Conservation (phyloP, 2,329 filamentous ascomycete genomes). For the Fusarium sp. region DNA sequence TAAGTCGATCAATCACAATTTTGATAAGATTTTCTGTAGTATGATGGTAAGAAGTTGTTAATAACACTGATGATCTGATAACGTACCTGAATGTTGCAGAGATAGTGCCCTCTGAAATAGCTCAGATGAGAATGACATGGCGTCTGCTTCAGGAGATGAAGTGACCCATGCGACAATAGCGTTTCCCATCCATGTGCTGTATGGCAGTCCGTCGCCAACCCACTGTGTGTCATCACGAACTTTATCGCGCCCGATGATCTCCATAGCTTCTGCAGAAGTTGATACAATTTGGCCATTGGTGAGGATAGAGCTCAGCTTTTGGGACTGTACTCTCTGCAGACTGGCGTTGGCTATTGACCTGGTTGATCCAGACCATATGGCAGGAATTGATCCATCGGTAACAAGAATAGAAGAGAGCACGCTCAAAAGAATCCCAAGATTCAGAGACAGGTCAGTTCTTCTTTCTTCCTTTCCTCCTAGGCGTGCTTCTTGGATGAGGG, state of each 20-base stretch:
- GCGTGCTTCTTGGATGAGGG: slow-evolving; percentile 68
- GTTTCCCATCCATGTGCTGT: slow-evolving; percentile 77
- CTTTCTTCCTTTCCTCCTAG: slow-evolving; percentile 54
- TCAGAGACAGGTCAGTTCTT: slow-evolving; percentile 59
- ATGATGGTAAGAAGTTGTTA: neutral
- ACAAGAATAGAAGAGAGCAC: slow-evolving; percentile 60
- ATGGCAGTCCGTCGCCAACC: slow-evolving; percentile 74
- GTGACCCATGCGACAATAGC: slow-evolving; percentile 68
- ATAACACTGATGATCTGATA: no score
- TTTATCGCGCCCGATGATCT: slow-evolving; percentile 58
- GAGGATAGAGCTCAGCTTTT: slow-evolving; percentile 59
- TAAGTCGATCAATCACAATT: slow-evolving; percentile 53
- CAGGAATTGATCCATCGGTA: slow-evolving; percentile 53
- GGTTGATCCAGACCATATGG: slow-evolving; percentile 57
- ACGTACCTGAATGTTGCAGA: slow-evolving; percentile 78
- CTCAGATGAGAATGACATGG: slow-evolving; percentile 60
- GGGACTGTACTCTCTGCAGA: slow-evolving; percentile 52
- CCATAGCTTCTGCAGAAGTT: slow-evolving; percentile 67
- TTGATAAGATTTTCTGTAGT: slow-evolving; percentile 59
- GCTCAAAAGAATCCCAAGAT: slow-evolving; percentile 60
- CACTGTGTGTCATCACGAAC: slow-evolving; percentile 59
- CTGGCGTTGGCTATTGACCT: slow-evolving; percentile 38
- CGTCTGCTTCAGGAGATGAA: slow-evolving; percentile 52
- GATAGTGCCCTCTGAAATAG: slow-evolving; percentile 72
- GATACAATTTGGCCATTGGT: slow-evolving; percentile 65